Percentiles rank a stretch among this genome's conserved stretches.
Conservation (phyloP, 1,284 basidiomycete species). For the Bondarzewia mesenterica region DNA sequence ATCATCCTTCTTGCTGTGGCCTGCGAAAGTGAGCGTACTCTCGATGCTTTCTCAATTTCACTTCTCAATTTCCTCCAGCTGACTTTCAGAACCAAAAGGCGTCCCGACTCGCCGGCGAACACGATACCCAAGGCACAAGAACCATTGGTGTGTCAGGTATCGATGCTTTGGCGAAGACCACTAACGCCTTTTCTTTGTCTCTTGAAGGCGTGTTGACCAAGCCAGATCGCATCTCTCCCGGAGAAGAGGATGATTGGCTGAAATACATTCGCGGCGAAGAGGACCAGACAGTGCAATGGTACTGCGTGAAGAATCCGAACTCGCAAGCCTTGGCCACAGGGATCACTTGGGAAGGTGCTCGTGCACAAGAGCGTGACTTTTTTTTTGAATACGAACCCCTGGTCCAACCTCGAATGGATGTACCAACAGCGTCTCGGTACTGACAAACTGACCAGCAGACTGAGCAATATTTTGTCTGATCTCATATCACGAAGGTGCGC, state of each 20-base stretch:
- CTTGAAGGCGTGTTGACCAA: constrained; percentile 73
- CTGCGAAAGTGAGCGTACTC: constrained; percentile 52
- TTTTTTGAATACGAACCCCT: constrained; percentile 50
- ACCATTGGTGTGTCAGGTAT: constrained; percentile 52
- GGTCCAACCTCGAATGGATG: constrained; percentile 39
- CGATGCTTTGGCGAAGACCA: neutral
- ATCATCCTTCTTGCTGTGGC: constrained; percentile 65
- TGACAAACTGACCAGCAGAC: constrained; percentile 38
- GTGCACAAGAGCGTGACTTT: constrained; percentile 48
- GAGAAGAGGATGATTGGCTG: constrained; percentile 57
- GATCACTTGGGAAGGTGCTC: constrained; percentile 48
- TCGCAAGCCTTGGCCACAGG: constrained; percentile 42
- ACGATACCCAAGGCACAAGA: constrained; percentile 52
- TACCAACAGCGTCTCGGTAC: constrained; percentile 47
- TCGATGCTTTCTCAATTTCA: neutral
- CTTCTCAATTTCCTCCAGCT: constrained; percentile 29
- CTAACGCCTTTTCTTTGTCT: neutral
- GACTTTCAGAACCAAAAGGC: constrained; percentile 75
- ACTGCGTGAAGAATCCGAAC: constrained; percentile 59
- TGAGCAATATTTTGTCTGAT: constrained; percentile 48
- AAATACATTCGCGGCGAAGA: constrained; percentile 45
- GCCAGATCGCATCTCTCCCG: constrained; percentile 60
- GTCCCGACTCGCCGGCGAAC: constrained; percentile 43
- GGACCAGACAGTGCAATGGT: constrained; percentile 57
- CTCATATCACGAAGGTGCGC: constrained; percentile 49